phyloP scores from a whole-genome alignment of 1,139 yeast species.

The Kluyveromyces marxianus region DNA sequence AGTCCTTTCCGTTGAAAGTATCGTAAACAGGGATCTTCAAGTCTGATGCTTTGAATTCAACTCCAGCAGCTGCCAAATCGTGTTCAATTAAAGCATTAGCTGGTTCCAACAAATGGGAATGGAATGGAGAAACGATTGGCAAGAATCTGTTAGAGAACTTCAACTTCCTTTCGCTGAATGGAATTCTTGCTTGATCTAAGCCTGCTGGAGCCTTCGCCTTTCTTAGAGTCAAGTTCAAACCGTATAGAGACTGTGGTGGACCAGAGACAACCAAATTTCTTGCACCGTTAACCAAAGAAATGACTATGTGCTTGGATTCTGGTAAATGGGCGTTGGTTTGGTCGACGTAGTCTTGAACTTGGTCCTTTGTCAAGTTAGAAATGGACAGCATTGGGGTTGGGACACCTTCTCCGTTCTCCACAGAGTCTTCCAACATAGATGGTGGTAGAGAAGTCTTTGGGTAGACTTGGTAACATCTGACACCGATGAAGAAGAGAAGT shows the following conservation, averaged over 20 bases:
- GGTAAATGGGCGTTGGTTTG: constrained; percentile 93
- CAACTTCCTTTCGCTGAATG: constrained; percentile 86
- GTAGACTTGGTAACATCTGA: constrained; percentile 81
- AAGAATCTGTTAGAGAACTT: constrained; percentile 88
- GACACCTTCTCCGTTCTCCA: constrained; percentile 90
- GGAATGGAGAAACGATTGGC: constrained; percentile 96
- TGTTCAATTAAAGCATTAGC: constrained; percentile 61
- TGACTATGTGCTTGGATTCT: constrained; percentile 78
- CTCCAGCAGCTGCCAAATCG: constrained; percentile 53
- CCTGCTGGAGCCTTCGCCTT: constrained; percentile 94
- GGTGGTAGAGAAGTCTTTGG: constrained; percentile 96
- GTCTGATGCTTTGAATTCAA: constrained; percentile 48
- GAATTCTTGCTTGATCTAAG: constrained; percentile 89
- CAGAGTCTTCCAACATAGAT: constrained; percentile 83
- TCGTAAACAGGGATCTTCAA: constrained; percentile 85
- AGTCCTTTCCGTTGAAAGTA: constrained; percentile 77
- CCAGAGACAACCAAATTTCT: constrained; percentile 93
- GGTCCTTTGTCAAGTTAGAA: constrained; percentile 73
- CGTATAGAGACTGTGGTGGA: constrained; percentile 97
- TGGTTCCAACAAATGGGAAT: constrained; percentile 71
- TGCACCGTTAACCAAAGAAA: constrained; percentile 91
- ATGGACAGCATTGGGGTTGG: constrained; percentile 97
- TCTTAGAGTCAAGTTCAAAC: constrained; percentile 85
- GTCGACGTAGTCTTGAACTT: constrained; percentile 71
- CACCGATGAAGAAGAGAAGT: constrained; percentile 85